Evolutionary conservation across 495 filamentous ascomycete genomes (phyloP), one percentile per base, ranked within the genome.

Genomic region (Neurospora hispaniola): DNA sequence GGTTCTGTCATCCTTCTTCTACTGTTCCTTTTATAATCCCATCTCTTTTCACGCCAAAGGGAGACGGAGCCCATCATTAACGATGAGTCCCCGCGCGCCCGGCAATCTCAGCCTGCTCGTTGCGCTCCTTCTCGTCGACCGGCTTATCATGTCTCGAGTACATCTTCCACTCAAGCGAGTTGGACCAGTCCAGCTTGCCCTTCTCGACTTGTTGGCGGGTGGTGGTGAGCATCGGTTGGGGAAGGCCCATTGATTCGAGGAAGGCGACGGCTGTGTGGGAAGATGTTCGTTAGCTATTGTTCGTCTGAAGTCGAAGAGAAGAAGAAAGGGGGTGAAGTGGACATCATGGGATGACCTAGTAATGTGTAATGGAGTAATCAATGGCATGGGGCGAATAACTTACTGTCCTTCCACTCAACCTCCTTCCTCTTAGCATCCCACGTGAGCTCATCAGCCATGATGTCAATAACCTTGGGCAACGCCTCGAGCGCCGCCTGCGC

Each of bases 401-500:
- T 72, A 85, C 82, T 89, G 27, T 98, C 92, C 75, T 85, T 92
- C 94, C 94, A 98, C 82, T 98, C 96, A 62, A 86, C 76, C 8
- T 94, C 92, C 81, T 91, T 91, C 74, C 96, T 84, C 75, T 86
- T 86, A 71, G 78, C 82, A 77, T 90, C 89, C 96, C 96, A 99
- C 62, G 89, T 86, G 73, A 98, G 81, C 84, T 99, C 96, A 78
- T 91, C 89, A 70, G 82, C 87, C 96, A 99, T 99, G 73, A 98
- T 85, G 79, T 99, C 96, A 80, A 99, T 97, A 23, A 99, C 88
- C 70, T 78, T 85, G 3, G 96, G 96, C 70, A 98, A 85, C 1
- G 93, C 92, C 84, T 99, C 96, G 38, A 98, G 87, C 10, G 95
- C 93, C 4, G 96, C 96, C 82, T 98, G 94, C 18, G 94, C 94